Conservation (phyloP, 2,329 filamentous ascomycete genomes). For the Phyllosticta paracitricarpa region DNA sequence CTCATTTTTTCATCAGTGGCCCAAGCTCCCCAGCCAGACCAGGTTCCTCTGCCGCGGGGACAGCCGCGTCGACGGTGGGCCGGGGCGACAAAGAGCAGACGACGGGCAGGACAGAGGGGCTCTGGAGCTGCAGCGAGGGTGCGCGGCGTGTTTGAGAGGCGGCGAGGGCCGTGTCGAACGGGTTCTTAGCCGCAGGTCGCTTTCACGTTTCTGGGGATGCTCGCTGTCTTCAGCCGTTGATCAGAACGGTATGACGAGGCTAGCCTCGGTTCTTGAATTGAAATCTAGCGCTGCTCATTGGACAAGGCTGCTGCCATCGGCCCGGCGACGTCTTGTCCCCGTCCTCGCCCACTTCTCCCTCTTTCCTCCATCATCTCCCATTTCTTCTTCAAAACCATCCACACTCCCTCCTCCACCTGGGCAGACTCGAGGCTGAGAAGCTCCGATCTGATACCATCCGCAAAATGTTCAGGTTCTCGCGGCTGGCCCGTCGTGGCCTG, state of each 20-base stretch:
- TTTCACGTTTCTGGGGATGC: background rate
- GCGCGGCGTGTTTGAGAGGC: no score
- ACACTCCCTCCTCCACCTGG: constrained; percentile 21
- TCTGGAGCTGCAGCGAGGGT: no score
- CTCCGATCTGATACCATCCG: constrained; percentile 15
- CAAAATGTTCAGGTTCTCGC: constrained; percentile 62
- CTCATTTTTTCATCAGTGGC: constrained; percentile 1
- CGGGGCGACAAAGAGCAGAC: background rate
- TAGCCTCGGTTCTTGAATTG: background rate
- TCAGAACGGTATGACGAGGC: background rate
- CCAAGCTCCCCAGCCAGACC: constrained; percentile 1
- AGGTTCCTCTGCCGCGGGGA: background rate
- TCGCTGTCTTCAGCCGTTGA: background rate
- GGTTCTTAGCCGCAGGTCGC: background rate
- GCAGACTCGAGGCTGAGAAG: background rate
- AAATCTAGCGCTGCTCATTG: background rate
- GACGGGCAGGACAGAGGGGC: background rate
- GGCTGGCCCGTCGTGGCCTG: constrained; percentile 56
- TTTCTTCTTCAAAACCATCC: constrained; percentile 19
- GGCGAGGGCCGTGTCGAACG: background rate
- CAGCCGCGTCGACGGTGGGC: background rate
- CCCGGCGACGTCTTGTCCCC: background rate
- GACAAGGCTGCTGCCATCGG: background rate
- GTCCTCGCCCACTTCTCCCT: constrained; percentile 3
- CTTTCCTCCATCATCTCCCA: constrained; percentile 18